Conservation (phyloP, 768 basidiomycete species). For the Gymnopilus dilepis region DNA sequence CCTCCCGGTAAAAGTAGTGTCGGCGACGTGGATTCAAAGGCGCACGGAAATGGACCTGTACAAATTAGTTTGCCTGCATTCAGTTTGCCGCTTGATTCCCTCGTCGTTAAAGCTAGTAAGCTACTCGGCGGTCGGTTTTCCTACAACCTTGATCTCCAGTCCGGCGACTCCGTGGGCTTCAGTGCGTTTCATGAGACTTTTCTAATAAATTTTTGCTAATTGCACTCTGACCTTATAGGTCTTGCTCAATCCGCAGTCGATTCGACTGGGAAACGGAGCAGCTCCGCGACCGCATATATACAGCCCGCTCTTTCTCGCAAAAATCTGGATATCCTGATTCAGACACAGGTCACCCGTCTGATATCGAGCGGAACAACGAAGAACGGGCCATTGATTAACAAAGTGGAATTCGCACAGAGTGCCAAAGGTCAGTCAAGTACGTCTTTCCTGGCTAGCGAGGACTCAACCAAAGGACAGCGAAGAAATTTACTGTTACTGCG, state of each 20-base stretch:
- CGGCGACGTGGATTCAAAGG: constrained; percentile 36
- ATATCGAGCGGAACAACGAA: constrained; percentile 3
- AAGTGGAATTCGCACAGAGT: constrained; percentile 3
- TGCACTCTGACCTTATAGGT: constrained; percentile 8
- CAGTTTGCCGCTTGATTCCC: constrained; percentile 33
- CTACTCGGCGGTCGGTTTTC: constrained; percentile 31
- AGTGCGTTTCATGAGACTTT: not conserved
- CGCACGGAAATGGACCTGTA: constrained; percentile 36
- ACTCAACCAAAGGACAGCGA: not conserved
- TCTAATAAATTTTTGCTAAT: not conserved
- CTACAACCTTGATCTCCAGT: constrained; percentile 40
- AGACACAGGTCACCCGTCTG: constrained; percentile 25
- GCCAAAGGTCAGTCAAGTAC: not conserved
- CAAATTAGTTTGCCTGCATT: constrained; percentile 25
- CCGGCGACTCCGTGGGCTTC: constrained; percentile 31
- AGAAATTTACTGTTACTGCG: constrained; percentile 1
- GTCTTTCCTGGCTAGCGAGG: not conserved
- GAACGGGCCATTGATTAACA: not conserved
- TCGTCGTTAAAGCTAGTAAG: constrained; percentile 31
- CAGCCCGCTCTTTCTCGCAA: not conserved
- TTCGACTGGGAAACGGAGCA: constrained; percentile 7
- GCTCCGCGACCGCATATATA: constrained; percentile 14
- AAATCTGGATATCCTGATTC: constrained; percentile 12
- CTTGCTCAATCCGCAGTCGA: constrained; percentile 4
- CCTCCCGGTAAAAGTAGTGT: constrained; percentile 32